Evolutionary conservation across 1,284 basidiomycete genomes (phyloP).

Genomic region (Takashimella koratensis): DNA sequence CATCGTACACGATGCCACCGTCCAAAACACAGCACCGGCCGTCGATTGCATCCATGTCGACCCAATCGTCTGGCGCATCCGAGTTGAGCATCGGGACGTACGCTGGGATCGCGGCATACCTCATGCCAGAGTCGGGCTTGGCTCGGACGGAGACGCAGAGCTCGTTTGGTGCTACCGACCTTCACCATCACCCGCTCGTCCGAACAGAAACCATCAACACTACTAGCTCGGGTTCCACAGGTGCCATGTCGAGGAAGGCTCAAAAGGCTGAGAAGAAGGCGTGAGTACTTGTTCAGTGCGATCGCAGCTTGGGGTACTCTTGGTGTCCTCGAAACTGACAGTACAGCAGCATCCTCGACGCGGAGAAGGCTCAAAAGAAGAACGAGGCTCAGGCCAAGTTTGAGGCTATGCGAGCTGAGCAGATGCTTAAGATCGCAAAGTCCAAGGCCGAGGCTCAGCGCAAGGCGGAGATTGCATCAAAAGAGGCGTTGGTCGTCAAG

Average conservation of each 20-base stretch:
- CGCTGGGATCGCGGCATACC: neutral
- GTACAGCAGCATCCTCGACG: slow-evolving; percentile 18
- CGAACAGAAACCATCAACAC: slow-evolving; percentile 18
- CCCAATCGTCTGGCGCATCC: slow-evolving; percentile 9
- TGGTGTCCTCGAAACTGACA: neutral
- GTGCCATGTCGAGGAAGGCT: slow-evolving; percentile 22
- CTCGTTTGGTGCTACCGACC: neutral
- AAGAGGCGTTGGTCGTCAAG: slow-evolving; percentile 9
- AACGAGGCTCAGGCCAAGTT: slow-evolving; percentile 33
- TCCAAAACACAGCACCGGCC: neutral
- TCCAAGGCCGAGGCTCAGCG: slow-evolving; percentile 28
- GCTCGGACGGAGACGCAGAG: neutral
- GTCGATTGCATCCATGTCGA: slow-evolving; percentile 7
- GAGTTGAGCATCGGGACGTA: neutral
- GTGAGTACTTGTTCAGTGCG: slow-evolving; percentile 17
- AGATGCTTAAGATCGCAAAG: slow-evolving; percentile 28
- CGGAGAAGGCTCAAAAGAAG: slow-evolving; percentile 29
- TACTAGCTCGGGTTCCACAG: slow-evolving; percentile 24
- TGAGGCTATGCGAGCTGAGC: slow-evolving; percentile 36
- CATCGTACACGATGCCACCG: neutral
- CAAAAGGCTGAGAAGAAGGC: slow-evolving; percentile 26
- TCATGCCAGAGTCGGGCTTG: neutral
- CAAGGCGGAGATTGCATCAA: slow-evolving; percentile 15
- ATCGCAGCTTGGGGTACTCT: neutral
- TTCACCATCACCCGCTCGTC: neutral